Evolutionary conservation across 1,139 yeast genomes (phyloP).

Genomic region (Yamadazyma pseudoaaseri): DNA sequence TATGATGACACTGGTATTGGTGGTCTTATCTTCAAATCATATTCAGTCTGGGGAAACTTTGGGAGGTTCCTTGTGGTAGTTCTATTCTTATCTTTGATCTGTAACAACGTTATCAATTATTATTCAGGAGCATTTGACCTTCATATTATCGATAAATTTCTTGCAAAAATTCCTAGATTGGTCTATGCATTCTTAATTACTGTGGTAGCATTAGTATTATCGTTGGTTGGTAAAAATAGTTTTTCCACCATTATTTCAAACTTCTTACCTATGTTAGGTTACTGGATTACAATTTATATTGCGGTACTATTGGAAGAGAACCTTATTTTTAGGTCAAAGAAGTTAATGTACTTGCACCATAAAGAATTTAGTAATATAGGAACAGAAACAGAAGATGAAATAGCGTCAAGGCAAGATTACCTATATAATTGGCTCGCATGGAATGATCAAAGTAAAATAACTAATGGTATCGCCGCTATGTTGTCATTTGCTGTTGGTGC

Average conservation of each 20-base stretch:
- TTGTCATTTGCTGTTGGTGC: conserved; percentile 61
- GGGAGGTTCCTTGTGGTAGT: conserved; percentile 50
- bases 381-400: conserved; percentile 7
- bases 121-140: conserved; percentile 83
- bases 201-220: conserved; percentile 63
- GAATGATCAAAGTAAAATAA: conserved; percentile 55
- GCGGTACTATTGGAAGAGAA: conserved; percentile 74
- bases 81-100: conserved; percentile 32
- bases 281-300: conserved; percentile 87
- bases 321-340: conserved; percentile 59
- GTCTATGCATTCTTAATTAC: conserved; percentile 68
- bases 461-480: conserved; percentile 66
- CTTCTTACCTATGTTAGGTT: conserved; percentile 91
- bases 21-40: conserved; percentile 68
- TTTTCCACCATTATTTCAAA: conserved; percentile 79
- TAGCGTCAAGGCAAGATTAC: conserved; percentile 4
- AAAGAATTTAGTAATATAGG: conserved; percentile 42
- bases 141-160: conserved; percentile 64
- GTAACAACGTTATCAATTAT: conserved; percentile 53
- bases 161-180: conserved; percentile 78
- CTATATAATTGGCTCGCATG: conserved; percentile 66
- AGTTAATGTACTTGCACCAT: conserved; percentile 48
- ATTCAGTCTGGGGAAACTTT: conserved; percentile 73
- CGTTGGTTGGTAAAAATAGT: conserved; percentile 73
- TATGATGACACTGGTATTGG: conserved; percentile 71